Base-by-base conservation (phyloP, 2,329 filamentous ascomycete genomes). In the Tolypocladium tundrense region DNA sequence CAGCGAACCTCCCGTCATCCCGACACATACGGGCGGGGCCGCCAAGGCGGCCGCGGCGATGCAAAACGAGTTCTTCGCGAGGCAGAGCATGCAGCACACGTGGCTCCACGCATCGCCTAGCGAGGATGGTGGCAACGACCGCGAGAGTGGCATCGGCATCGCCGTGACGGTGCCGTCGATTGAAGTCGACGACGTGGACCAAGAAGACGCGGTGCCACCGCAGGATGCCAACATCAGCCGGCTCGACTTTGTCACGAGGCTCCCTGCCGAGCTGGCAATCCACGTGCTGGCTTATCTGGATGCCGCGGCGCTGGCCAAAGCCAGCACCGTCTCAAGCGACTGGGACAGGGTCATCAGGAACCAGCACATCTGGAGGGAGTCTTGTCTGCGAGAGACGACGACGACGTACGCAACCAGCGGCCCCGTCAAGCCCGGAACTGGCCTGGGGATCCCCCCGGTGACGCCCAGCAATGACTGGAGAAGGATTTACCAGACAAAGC, bases 391-490 rank as follows among this genome's bases (percentile, higher is more conserved):
- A 19, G 81, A 85, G 65, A 86, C 83, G 68, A 81, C 83, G 0
- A 69, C 69, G 35, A 85, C 83, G 0, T 87, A 81, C 68, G 84
- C 84, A 24, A 85, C 81, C 4, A 77, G 81, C 58, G 70, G 70
- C 0, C 74, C 78, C 2, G 72, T 86, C 52, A 70, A 71, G 57
- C 78, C 83, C 0, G 83, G 83, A 40, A 69, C 71, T 1, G 83
- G 84, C 1, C 71, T 80, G n/a, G 84, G 84, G 42, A 72, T 87
- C 6, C 84, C 84, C 10, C 61, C 72, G 2, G 68, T 80, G 35
- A 70, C 71, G 4, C 85, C 85, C 4, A 79, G 80, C 42, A 90
- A 89, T 64, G 82, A 96, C 69, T 99, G 91, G 91, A 90, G 88
- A 73, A 82, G 85, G 63, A 89, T 97, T 69, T 96, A 92, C 71